Base-by-base conservation (phyloP, 352 stramenopile species). In the Globisporangium orthogonon region DNA sequence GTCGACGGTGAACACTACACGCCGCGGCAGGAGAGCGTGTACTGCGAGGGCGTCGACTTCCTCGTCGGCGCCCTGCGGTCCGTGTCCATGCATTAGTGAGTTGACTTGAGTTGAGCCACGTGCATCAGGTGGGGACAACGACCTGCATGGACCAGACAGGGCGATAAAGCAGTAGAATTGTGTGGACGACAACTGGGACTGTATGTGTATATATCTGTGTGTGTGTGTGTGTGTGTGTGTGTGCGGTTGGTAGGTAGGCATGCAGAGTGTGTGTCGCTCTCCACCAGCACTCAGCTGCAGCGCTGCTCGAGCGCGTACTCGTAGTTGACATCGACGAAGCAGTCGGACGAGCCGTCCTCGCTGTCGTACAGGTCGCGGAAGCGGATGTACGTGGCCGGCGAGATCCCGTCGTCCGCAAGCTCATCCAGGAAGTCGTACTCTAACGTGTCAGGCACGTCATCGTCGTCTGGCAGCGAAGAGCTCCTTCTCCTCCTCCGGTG, bases 401-500 rank as follows among this genome's bases (percentile, higher is more conserved):
- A 87, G 1, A 71, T 46, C 56, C 88, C 47, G 30, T 76, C 69
- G 51, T 61, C 70, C 46, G 67, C 61, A 50, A 78, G 89, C 52
- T 91, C 84, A 30, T 94, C 81, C 28, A 91, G 66, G 61, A 91
- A 91, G 53, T 94, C 83, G 61, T 91, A 91, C 62, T 91, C 81
- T 52, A 70, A 65, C 46, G 83, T 70, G 58, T 81, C 58, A 2
- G 71, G 62, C 50, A 67, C 51, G 1, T 64, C 23, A 23, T 74
- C 60, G 50, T 30, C 18, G 48, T 61, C 48, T 23, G 29, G 31
- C 31, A 35, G 31, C 31, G 31, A 15, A 10, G 29, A n/a, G 44
- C 18, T 39, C 17, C 28, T n/a, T 15, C 41, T 50, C 31, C 45
- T 37, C 46, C 31, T 29, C 50, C 37, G 28, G 29, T 44, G 2